Percentiles rank a stretch among this genome's conserved stretches.
These are phyloP conservation scores for Leccinum pseudoinsigne DNA, from an alignment of 1,284 basidiomycete species.

Conservation along the genomic window DNA sequence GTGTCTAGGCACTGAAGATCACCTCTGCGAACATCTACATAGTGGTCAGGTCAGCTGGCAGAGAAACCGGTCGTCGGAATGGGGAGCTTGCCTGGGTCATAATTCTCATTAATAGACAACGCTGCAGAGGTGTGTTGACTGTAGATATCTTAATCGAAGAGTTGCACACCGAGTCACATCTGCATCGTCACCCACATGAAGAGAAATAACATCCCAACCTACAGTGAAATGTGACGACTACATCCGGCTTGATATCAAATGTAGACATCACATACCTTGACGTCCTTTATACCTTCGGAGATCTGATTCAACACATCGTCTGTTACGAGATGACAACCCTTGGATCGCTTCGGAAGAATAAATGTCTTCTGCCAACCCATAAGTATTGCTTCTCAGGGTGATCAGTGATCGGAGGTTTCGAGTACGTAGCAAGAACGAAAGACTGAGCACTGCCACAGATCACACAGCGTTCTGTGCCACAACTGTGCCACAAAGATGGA, in stretches of 20 bases:
- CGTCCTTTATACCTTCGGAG: constrained; percentile 67
- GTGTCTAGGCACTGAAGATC: constrained; percentile 1
- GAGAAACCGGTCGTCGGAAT: neutral
- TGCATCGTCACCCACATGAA: constrained; percentile 58
- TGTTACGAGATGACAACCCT: constrained; percentile 88
- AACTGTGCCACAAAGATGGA: neutral
- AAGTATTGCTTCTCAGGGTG: neutral
- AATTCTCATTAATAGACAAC: constrained; percentile 88
- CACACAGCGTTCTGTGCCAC: neutral
- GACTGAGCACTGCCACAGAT: neutral
- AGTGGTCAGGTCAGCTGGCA: constrained; percentile 15
- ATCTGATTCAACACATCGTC: constrained; percentile 75
- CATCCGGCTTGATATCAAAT: neutral
- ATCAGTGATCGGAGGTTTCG: neutral
- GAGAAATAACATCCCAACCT: constrained; percentile 75
- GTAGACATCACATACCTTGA: constrained; percentile 47
- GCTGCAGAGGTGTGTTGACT: constrained; percentile 93
- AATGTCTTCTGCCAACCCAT: constrained; percentile 97
- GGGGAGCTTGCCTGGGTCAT: constrained; percentile 45
- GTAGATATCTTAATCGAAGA: constrained; percentile 6
- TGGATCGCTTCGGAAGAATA: constrained; percentile 55
- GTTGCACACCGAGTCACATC: neutral
- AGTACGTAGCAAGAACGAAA: neutral
- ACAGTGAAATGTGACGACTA: neutral
- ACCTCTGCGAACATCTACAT: constrained; percentile 67